phyloP scores from a whole-genome alignment of 2,329 filamentous ascomycete genomes.

The Scedosporium boydii region DNA sequence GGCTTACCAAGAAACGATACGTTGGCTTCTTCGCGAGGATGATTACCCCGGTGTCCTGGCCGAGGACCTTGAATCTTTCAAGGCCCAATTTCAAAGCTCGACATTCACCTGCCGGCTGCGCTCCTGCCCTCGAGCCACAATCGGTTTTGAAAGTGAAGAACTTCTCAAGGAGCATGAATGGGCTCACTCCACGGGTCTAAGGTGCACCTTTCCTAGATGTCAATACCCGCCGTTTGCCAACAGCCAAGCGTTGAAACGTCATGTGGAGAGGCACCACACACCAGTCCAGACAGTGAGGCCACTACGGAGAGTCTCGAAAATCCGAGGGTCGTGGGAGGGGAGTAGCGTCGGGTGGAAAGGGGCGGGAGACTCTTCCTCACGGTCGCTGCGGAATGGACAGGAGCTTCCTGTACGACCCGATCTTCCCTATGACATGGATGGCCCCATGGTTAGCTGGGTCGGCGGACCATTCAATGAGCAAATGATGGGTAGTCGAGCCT shows the following conservation, averaged over 20 bases:
- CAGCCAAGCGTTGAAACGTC: not conserved
- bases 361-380: no score
- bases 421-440: no score
- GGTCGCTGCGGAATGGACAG: no score
- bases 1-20: not conserved
- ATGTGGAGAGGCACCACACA: not conserved
- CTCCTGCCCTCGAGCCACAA: not conserved
- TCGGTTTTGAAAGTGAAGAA: not conserved
- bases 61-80: not conserved
- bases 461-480: no score
- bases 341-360: not conserved
- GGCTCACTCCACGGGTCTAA: not conserved
- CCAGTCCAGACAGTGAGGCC: not conserved
- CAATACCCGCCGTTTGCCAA: not conserved
- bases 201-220: not conserved
- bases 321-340: not conserved
- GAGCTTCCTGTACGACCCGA: no score
- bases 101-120: not conserved
- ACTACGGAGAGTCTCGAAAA: not conserved
- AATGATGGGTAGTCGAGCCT: no score
- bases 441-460: no score
- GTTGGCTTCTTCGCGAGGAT: not conserved
- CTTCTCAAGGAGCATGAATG: not conserved
- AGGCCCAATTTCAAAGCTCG: not conserved
- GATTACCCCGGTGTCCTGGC: not conserved